Base-by-base conservation (phyloP, 768 basidiomycete genomes). In the Hygrocybe punicea region DNA sequence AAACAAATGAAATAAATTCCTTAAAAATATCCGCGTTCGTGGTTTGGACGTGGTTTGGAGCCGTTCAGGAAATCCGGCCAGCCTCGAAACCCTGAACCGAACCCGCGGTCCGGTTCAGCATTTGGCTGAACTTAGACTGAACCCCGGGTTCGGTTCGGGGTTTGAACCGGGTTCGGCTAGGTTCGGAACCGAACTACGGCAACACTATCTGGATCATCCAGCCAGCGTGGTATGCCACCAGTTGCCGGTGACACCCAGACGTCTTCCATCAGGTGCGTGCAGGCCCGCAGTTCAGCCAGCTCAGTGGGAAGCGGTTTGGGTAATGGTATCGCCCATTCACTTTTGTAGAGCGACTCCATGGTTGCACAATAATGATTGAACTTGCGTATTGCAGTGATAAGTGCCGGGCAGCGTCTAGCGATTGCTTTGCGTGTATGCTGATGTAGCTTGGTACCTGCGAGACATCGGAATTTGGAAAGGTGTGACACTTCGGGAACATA, bases 191-290 rank as follows among this genome's bases (percentile, higher is more conserved):
- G n/a, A n/a, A n/a, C n/a, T n/a, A n/a, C n/a, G n/a, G n/a, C n/a
- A n/a, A n/a, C n/a, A n/a, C n/a, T n/a, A 55, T 67, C 60, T 2
- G 50, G 17, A 52, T 78, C 72, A 14, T 69, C 61, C 0, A 76
- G 64, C 76, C 77, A 78, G 6, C 50, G 55, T 11, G 67, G 71
- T 0, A 62, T 46, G 4, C 59, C 44, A 2, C 29, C 56, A 0
- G 25, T 25, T 2, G 62, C 44, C 0, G 63, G 65, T 0, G 56
- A 58, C 4, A 75, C 71, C 73, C 73, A 76, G 0, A 76, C 65
- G 49, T 76, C 75, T 37, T 76, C 66, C 67, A 76, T 69, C 0
- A 79, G 62, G 0, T 29, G 46, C 0, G 69, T 39, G 33, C 61
- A 44, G 6, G 68, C 62, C 6, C 64, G 62, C 9, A 75, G 65